Base-by-base conservation (phyloP, 2,329 filamentous ascomycete species). In the Colletotrichum tamarilloi region DNA sequence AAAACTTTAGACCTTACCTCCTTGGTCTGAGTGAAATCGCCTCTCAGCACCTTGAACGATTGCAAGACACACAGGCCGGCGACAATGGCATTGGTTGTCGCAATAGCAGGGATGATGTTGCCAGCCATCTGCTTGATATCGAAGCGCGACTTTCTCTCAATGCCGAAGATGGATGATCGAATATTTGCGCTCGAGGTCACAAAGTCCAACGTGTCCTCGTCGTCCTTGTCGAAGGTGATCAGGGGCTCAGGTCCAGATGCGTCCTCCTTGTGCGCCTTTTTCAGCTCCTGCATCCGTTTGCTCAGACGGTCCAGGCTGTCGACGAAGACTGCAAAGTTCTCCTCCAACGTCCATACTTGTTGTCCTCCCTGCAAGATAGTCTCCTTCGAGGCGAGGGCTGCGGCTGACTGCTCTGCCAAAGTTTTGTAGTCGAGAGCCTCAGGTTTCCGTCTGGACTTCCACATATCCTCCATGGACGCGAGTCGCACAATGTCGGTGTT, bases 41-140 rank as follows among this genome's bases (percentile, higher is more conserved):
- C 90, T 79, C 88, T 92, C 71, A 99, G 85, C 28, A 98, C 92
- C 82, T 98, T 98, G 87, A 97, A 97, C 0, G 95, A 92, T 81
- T 98, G 93, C 30, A 99, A 85, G 7, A 98, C 95, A 79, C 95
- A 98, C 11, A 99, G 88, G 14, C 95, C 93, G 19, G 97, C 97
- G 1, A 97, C 96, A 81, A 98, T 97, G 19, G 97, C 97, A 81
- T 99, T 99, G 0, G 97, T 98, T 0, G 97, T 99, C 5, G 97
- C 97, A 80, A 99, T 99, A 2, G 97, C 97, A 1, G 97, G 97
- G 74, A 99, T 99, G 78, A 99, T 99, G 81, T 99, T 99, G 67
- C 97, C 97, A 4, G 97, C 97, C 96, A 98, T 99, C 84, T 99
- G 94, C 85, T 99, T 99, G 78, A 97, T 95, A 80, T 98, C 95